Evolutionary conservation across 2,329 filamentous ascomycete species (phyloP).

Genomic region (Scedosporium apiospermum): DNA sequence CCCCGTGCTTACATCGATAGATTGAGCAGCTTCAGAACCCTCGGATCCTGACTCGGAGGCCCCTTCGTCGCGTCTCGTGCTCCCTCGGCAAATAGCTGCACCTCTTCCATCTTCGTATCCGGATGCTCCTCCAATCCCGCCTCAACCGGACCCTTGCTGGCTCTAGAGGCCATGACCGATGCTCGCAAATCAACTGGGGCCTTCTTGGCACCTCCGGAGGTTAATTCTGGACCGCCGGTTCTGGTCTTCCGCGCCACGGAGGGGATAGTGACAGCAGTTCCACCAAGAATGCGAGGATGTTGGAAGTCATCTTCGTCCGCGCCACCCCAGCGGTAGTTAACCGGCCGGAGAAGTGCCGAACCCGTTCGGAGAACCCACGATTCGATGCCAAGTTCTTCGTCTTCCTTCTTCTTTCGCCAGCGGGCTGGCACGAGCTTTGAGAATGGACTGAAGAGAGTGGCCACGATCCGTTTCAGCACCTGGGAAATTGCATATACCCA

Average conservation of each 20-base stretch:
- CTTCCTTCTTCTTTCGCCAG: conserved; percentile 11
- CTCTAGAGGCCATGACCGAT: conserved; percentile 21
- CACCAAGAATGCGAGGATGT: not conserved
- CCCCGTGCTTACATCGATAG: not conserved
- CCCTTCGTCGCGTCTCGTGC: conserved; percentile 15
- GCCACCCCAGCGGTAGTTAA: conserved; percentile 16
- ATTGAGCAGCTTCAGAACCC: conserved; percentile 17
- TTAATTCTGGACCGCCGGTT: not conserved
- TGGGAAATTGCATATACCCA: conserved; percentile 20
- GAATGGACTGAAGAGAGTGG: conserved; percentile 9
- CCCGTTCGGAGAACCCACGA: conserved; percentile 16
- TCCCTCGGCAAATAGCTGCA: conserved; percentile 21
- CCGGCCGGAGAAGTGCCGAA: conserved; percentile 12
- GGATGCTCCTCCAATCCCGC: conserved; percentile 29
- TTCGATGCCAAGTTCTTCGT: conserved; percentile 10
- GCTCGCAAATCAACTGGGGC: conserved; percentile 18
- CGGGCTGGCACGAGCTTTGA: conserved; percentile 10
- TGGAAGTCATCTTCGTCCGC: conserved; percentile 11
- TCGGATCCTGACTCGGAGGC: conserved; percentile 30
- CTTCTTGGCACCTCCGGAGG: not conserved
- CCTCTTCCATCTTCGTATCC: conserved; percentile 28
- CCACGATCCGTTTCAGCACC: conserved; percentile 11
- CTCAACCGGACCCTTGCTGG: conserved; percentile 15
- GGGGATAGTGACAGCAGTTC: conserved; percentile 5
- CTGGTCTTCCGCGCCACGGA: conserved; percentile 9